Conservation (phyloP, 2,329 filamentous ascomycete genomes). For the Talaromyces islandicus region DNA sequence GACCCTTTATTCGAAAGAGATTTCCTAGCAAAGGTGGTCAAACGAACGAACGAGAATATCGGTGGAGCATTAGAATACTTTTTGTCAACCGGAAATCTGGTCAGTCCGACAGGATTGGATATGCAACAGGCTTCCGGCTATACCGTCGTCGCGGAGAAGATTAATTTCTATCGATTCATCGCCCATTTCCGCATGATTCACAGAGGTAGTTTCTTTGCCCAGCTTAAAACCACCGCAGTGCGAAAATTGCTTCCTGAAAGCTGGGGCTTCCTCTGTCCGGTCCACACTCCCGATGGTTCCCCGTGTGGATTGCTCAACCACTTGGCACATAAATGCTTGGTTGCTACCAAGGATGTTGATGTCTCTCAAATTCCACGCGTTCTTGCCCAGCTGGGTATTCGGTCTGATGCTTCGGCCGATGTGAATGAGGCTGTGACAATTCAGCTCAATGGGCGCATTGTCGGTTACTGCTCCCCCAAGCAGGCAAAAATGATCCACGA, state of each 20-base stretch:
- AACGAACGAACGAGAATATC: slow-evolving; percentile 79
- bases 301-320: slow-evolving; percentile 95
- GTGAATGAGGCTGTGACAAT: slow-evolving; percentile 80
- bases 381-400: slow-evolving; percentile 73
- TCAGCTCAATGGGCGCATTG: slow-evolving; percentile 80
- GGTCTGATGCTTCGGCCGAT: slow-evolving; percentile 67
- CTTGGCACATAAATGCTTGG: slow-evolving; percentile 87
- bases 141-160: slow-evolving; percentile 95
- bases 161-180: slow-evolving; percentile 98
- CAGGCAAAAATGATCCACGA: slow-evolving; percentile 78
- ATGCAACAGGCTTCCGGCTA: slow-evolving; percentile 92
- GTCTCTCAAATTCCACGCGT: slow-evolving; percentile 68
- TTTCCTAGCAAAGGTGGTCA: slow-evolving; percentile 71
- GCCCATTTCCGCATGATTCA: slow-evolving; percentile 99
- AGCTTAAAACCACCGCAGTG: slow-evolving; percentile 94
- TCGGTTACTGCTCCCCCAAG: slow-evolving; percentile 84
- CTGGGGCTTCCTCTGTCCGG: slow-evolving; percentile 96
- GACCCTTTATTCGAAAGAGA: slow-evolving; percentile 73
- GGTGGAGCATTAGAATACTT: slow-evolving; percentile 90
- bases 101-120: slow-evolving; percentile 86
- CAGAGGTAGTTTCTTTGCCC: slow-evolving; percentile 96
- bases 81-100: slow-evolving; percentile 87
- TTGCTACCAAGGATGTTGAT: slow-evolving; percentile 71
- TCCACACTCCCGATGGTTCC: slow-evolving; percentile 93
- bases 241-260: slow-evolving; percentile 92